Percentiles rank a stretch among this genome's conserved stretches.
Conservation (phyloP, 179 eudicot genomes). For the Silene noctiflora region DNA sequence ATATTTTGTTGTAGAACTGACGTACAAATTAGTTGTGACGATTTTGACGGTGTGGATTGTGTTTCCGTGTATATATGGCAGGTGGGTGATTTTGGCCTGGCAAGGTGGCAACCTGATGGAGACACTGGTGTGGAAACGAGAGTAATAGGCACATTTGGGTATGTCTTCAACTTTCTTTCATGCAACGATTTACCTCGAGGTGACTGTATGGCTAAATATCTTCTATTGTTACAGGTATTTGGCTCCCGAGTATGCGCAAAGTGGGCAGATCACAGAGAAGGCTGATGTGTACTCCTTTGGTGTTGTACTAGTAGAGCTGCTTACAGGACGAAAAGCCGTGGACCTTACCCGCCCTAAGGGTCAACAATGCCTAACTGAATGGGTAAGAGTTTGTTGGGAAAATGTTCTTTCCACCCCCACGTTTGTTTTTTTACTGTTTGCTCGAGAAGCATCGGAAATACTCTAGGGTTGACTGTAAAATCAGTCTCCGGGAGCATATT, state of each 20-base stretch:
- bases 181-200: background rate
- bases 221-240: slow-evolving; percentile 42
- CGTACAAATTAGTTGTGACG: background rate
- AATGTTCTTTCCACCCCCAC: background rate
- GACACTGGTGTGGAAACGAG: slow-evolving; percentile 74
- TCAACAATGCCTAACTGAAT: slow-evolving; percentile 85
- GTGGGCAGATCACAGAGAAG: slow-evolving; percentile 80
- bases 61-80: slow-evolving; percentile 10
- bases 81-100: slow-evolving; percentile 88
- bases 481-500: background rate
- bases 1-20: background rate
- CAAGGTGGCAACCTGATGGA: slow-evolving; percentile 92
- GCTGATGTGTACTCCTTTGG: slow-evolving; percentile 87
- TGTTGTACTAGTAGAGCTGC: slow-evolving; percentile 71
- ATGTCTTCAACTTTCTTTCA: background rate
- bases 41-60: background rate
- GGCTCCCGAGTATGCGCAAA: slow-evolving; percentile 91
- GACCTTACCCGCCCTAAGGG: slow-evolving; percentile 77
- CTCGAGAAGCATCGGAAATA: background rate
- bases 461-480: background rate
- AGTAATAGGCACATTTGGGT: slow-evolving; percentile 91
- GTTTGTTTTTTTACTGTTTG: background rate
- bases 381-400: slow-evolving; percentile 38
- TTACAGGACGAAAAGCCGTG: slow-evolving; percentile 77
- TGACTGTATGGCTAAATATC: background rate